A percentile compares a stretch with the other conserved stretches of the same genome.
These are phyloP conservation scores for Plectranthus barbatus DNA, from an alignment of 257 asterid genomes.

Conservation along the genomic window DNA sequence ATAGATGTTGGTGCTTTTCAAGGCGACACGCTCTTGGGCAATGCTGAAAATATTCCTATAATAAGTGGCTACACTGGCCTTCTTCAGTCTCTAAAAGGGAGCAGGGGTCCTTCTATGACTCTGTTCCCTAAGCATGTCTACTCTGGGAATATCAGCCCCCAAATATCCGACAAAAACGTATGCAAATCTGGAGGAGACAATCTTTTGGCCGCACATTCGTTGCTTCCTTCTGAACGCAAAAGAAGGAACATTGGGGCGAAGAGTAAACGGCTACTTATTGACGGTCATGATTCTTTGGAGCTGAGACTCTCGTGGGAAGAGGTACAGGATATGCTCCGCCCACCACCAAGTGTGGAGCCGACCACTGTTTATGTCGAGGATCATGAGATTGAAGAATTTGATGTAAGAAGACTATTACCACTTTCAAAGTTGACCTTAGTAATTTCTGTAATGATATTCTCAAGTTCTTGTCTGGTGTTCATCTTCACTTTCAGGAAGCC, in stretches of 20 bases:
- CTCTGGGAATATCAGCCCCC: conserved; percentile 35
- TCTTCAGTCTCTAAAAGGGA: conserved; percentile 61
- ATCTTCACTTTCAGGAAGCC: conserved; percentile 57
- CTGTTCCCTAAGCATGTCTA: conserved; percentile 39
- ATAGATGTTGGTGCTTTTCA: conserved; percentile 37
- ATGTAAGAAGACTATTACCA: conserved; percentile 38
- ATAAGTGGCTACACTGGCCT: conserved; percentile 61
- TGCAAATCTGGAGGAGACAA: conserved; percentile 40
- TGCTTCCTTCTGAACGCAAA: conserved; percentile 59
- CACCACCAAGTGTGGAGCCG: conserved; percentile 59
- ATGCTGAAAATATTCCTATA: conserved; percentile 50
- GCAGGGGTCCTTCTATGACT: conserved; percentile 36
- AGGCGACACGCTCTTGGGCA: conserved; percentile 56
- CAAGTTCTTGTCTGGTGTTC: conserved; percentile 10
- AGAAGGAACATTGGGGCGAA: conserved; percentile 80
- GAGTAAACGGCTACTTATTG: conserved; percentile 76
- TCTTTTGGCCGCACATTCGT: conserved; percentile 26
- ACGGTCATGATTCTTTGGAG: conserved; percentile 71
- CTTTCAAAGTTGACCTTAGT: not conserved
- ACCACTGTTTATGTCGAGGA: conserved; percentile 63
- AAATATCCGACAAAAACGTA: conserved; percentile 28
- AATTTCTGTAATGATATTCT: conserved; percentile 7
- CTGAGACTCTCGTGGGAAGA: conserved; percentile 92
- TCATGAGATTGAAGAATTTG: conserved; percentile 80
- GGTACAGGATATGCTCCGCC: conserved; percentile 81